phyloP scores from a whole-genome alignment of 345 rosid species.

The Aquilaria yunnanensis region DNA sequence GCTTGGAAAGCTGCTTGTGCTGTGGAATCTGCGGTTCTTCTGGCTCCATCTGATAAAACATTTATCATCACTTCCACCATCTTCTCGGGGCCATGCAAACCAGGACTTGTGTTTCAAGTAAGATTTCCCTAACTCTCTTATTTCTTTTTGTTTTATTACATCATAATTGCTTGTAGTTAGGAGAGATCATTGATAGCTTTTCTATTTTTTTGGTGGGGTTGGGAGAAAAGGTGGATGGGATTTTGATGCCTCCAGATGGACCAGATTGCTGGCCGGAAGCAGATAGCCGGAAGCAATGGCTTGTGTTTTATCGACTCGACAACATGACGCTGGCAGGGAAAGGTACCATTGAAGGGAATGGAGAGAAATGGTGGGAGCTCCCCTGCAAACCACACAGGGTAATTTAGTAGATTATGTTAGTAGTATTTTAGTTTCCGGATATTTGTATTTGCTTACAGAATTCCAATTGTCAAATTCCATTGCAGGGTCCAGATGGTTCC shows the following conservation, averaged over 20 bases:
- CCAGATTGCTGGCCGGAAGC: slow-evolving; percentile 78
- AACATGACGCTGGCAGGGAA: slow-evolving; percentile 59
- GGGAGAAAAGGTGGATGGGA: slow-evolving; percentile 58
- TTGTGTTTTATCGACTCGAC: slow-evolving; percentile 73
- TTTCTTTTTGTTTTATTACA: background rate
- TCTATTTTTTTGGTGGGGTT: background rate
- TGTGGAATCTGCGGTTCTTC: slow-evolving; percentile 51
- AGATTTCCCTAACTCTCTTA: background rate
- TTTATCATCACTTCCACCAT: slow-evolving; percentile 85
- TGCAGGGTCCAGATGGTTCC: slow-evolving; percentile 68
- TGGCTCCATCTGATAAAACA: slow-evolving; percentile 57
- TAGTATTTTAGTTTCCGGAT: background rate
- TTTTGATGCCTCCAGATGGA: slow-evolving; percentile 86
- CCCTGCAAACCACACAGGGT: slow-evolving; percentile 99
- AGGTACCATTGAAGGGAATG: slow-evolving; percentile 94
- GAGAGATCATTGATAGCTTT: background rate
- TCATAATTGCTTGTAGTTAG: background rate
- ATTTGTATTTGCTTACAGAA: background rate
- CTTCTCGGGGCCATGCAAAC: slow-evolving; percentile 86
- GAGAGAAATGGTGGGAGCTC: slow-evolving; percentile 96
- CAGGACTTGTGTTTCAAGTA: slow-evolving; percentile 81
- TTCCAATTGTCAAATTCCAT: background rate
- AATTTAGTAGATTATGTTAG: slow-evolving; percentile 8
- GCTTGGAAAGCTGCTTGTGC: slow-evolving; percentile 97
- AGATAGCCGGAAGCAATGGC: slow-evolving; percentile 82